Conservation (phyloP, 2,329 filamentous ascomycete genomes). For the Xylariales sp. region DNA sequence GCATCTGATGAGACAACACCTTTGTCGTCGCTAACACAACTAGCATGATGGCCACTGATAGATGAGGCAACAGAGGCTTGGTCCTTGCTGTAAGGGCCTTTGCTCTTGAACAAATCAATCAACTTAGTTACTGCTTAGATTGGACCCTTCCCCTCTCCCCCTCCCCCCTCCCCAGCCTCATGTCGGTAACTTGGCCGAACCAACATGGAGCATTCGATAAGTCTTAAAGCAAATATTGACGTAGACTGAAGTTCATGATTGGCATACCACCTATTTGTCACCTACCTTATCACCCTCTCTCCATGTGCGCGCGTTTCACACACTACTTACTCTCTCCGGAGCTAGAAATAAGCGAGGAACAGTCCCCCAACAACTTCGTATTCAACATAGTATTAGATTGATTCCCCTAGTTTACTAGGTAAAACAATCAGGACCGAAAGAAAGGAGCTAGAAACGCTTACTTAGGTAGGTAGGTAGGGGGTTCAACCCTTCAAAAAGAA, state of each 20-base stretch:
- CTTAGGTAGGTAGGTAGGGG: background rate
- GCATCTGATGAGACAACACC: constrained; percentile 4
- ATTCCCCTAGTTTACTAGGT: too few relatives aligned
- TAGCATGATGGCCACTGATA: background rate
- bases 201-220: too few relatives aligned
- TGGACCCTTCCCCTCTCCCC: background rate
- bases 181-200: too few relatives aligned
- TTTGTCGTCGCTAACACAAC: constrained; percentile 2
- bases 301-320: background rate
- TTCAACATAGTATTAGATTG: background rate
- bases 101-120: background rate
- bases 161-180: too few relatives aligned
- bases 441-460: background rate
- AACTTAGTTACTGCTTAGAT: background rate
- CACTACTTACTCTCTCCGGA: background rate
- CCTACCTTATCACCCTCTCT: background rate
- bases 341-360: background rate
- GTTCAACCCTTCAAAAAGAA: background rate
- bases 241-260: background rate
- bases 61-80: background rate
- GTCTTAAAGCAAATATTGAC: background rate
- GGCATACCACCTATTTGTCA: constrained; percentile 5
- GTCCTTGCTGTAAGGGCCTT: background rate
- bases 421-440: background rate
- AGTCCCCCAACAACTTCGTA: background rate